Evolutionary conservation across 2,329 filamentous ascomycete genomes (phyloP).

Genomic region (Dendryphion nanum): DNA sequence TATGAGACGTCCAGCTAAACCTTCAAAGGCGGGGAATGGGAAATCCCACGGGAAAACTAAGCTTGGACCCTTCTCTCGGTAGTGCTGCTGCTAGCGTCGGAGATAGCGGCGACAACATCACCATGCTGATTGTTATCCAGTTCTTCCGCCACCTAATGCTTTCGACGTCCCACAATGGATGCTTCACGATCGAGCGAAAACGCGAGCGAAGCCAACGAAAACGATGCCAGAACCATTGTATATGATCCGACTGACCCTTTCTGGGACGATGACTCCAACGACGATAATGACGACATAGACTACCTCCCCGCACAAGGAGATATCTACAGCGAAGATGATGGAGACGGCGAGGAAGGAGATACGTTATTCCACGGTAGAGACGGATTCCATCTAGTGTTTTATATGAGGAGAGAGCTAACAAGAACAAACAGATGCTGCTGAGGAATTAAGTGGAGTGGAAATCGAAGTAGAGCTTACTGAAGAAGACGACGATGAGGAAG

Average conservation of each 20-base stretch:
- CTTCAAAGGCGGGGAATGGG: neutral
- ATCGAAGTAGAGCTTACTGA: constrained; percentile 17
- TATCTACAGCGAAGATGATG: neutral
- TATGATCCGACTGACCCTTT: constrained; percentile 1
- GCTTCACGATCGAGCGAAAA: neutral
- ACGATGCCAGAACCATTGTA: neutral
- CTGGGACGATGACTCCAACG: neutral
- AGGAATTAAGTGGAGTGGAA: neutral
- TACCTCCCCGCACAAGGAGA: neutral
- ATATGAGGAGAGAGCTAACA: neutral
- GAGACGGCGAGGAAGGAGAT: neutral
- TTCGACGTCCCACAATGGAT: neutral
- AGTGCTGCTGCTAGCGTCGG: neutral
- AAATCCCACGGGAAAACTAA: too few species aligned
- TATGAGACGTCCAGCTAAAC: too few species aligned
- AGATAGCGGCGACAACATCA: neutral
- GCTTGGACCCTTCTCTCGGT: neutral
- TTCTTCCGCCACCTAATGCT: neutral
- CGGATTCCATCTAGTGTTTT: neutral
- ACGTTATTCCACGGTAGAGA: constrained; percentile 1
- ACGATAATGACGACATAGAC: constrained; percentile 3
- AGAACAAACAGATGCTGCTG: neutral
- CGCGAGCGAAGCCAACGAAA: neutral
- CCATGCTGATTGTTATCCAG: too few species aligned
- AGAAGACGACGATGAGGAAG: constrained; percentile 38